Percentiles rank a stretch among this genome's conserved stretches.
Evolutionary conservation across 768 basidiomycete species (phyloP).

Genomic region (Fomitopsis pulvina): DNA sequence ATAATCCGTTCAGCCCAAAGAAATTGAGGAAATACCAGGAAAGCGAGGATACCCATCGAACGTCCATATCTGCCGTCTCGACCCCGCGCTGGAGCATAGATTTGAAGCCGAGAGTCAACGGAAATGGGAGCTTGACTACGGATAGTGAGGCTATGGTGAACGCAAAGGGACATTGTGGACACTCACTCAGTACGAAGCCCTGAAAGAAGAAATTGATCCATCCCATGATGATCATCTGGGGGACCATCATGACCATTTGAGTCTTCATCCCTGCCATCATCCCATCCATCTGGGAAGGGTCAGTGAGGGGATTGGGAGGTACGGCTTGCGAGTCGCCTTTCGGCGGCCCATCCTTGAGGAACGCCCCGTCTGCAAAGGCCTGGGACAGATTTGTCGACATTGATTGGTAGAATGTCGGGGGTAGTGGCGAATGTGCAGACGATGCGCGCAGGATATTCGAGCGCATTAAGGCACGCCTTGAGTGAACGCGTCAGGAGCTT

Average conservation of each 20-base stretch:
- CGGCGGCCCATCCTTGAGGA: conserved; percentile 81
- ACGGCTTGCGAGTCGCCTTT: conserved; percentile 45
- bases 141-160: background rate
- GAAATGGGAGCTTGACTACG: conserved; percentile 93
- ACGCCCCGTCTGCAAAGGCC: conserved; percentile 69
- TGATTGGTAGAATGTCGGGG: conserved; percentile 61
- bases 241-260: conserved; percentile 99
- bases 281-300: conserved; percentile 91
- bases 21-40: conserved; percentile 99
- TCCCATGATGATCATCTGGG: conserved; percentile 98
- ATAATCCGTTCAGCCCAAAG: conserved; percentile 94
- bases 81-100: conserved; percentile 96
- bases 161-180: background rate
- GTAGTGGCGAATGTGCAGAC: conserved; percentile 75
- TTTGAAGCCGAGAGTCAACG: conserved; percentile 94
- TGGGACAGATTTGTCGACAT: conserved; percentile 70
- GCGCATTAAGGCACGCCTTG: conserved; percentile 73
- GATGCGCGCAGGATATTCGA: conserved; percentile 82
- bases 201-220: conserved; percentile 99
- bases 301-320: conserved; percentile 79
- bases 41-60: conserved; percentile 96
- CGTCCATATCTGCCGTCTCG: conserved; percentile 94
- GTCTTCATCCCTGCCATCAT: conserved; percentile 99
- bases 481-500: conserved; percentile 3
- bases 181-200: conserved; percentile 94